These are phyloP conservation scores for Kuraishia ogatae DNA, from an alignment of 805 yeast species.

Conservation along the genomic window DNA sequence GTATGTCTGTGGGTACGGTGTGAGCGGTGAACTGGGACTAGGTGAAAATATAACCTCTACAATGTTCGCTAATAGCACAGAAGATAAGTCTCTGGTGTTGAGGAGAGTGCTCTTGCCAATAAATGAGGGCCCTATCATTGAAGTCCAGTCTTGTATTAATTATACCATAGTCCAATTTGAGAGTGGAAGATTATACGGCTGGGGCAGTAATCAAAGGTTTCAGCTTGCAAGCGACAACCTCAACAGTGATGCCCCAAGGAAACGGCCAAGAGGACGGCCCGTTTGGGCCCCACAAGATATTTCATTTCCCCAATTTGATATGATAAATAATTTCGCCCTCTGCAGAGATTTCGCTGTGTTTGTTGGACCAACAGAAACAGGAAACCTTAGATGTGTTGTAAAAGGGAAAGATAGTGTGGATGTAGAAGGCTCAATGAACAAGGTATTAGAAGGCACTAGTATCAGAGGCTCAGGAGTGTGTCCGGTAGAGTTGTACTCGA, in stretches of 20 bases:
- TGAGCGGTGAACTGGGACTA: conserved; percentile 67
- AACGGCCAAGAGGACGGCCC: not conserved
- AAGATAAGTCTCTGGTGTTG: too few species aligned
- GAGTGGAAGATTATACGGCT: conserved; percentile 43
- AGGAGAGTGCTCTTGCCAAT: not conserved
- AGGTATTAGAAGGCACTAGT: not conserved
- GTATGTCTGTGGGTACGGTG: conserved; percentile 53
- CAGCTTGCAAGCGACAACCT: conserved; percentile 23
- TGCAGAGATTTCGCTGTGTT: conserved; percentile 54
- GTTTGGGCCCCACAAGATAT: conserved; percentile 16
- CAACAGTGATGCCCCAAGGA: not conserved
- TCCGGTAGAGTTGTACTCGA: conserved; percentile 26
- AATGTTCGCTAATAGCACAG: not conserved
- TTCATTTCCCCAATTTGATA: not conserved
- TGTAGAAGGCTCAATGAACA: conserved; percentile 5
- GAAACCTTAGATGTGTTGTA: conserved; percentile 6
- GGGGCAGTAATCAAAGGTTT: conserved; percentile 65
- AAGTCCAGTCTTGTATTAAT: conserved; percentile 30
- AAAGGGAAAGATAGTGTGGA: conserved; percentile 27
- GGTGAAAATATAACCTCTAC: conserved; percentile 18
- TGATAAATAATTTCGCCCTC: conserved; percentile 20
- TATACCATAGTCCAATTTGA: conserved; percentile 30
- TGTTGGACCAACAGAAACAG: conserved; percentile 11
- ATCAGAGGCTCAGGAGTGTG: not conserved
- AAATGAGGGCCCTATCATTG: not conserved